Percentiles rank a stretch among this genome's conserved stretches.
These are phyloP conservation scores for Melocanna baccifera DNA, from an alignment of 176 grass and related monocot species.

Conservation along the genomic window DNA sequence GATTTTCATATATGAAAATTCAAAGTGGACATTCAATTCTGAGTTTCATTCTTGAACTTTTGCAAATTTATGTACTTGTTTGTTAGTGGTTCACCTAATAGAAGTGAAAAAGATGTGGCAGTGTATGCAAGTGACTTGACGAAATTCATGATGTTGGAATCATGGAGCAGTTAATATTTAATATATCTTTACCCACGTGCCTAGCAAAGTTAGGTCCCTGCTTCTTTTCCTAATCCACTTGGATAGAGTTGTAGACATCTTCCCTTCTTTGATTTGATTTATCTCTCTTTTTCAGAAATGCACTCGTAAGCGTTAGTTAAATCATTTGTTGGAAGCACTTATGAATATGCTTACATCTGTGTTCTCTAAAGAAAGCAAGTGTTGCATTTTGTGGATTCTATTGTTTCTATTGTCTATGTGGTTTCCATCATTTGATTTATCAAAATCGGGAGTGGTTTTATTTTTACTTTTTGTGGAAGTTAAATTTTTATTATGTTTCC, in stretches of 20 bases:
- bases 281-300: too few relatives aligned
- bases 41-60: background rate
- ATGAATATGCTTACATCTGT: background rate
- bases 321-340: background rate
- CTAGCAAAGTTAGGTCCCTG: too few relatives aligned
- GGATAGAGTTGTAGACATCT: background rate
- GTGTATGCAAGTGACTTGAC: background rate
- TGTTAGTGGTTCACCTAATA: conserved; percentile 10
- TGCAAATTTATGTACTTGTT: background rate
- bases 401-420: background rate
- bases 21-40: background rate
- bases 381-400: background rate
- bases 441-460: background rate
- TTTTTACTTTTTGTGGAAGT: background rate
- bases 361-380: background rate
- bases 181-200: background rate
- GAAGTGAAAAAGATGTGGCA: background rate
- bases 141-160: conserved; percentile 9
- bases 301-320: too few relatives aligned
- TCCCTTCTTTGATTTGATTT: background rate
- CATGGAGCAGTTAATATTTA: background rate
- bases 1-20: conserved; percentile 1
- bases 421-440: background rate
- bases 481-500: conserved; percentile 3
- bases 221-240: too few relatives aligned